A percentile compares a stretch with the other conserved stretches of the same genome.
Conservation (phyloP, 2,329 filamentous ascomycete genomes). For the Ophiobolus disseminans region DNA sequence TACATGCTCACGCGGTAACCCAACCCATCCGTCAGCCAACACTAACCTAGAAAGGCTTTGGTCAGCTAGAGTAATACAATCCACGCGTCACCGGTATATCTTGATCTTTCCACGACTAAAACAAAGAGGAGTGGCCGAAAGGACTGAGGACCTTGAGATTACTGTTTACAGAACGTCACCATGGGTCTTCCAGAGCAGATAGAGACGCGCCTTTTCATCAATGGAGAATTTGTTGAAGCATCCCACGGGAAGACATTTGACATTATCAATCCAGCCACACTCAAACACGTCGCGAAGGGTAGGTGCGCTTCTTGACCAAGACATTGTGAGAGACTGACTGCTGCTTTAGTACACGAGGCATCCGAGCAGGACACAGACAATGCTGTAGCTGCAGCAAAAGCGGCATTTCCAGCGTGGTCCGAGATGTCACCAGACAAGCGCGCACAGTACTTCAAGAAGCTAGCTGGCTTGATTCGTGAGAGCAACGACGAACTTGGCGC, state of each 20-base stretch:
- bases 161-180: neutral
- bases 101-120: too few species aligned
- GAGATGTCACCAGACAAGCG: slow-evolving; percentile 33
- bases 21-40: too few species aligned
- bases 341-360: slow-evolving; percentile 41
- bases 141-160: too few species aligned
- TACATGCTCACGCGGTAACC: too few species aligned
- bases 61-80: too few species aligned
- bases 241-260: slow-evolving; percentile 60
- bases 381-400: slow-evolving; percentile 72
- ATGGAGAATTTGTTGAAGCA: slow-evolving; percentile 42
- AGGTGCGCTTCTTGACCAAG: slow-evolving; percentile 32
- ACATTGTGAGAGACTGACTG: neutral
- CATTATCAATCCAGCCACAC: slow-evolving; percentile 79
- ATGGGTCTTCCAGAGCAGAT: slow-evolving; percentile 41
- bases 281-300: slow-evolving; percentile 81
- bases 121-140: too few species aligned
- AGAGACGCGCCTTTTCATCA: slow-evolving; percentile 46
- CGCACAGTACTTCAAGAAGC: slow-evolving; percentile 59
- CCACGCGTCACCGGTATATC: too few species aligned
- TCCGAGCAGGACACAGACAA: slow-evolving; percentile 66
- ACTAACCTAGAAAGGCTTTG: too few species aligned
- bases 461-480: slow-evolving; percentile 76
- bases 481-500: slow-evolving; percentile 82
- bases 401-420: slow-evolving; percentile 78